A percentile compares a stretch with the other conserved stretches of the same genome.
phyloP scores from a whole-genome alignment of 2,329 filamentous ascomycete genomes.

The Sporothrix brasiliensis region DNA sequence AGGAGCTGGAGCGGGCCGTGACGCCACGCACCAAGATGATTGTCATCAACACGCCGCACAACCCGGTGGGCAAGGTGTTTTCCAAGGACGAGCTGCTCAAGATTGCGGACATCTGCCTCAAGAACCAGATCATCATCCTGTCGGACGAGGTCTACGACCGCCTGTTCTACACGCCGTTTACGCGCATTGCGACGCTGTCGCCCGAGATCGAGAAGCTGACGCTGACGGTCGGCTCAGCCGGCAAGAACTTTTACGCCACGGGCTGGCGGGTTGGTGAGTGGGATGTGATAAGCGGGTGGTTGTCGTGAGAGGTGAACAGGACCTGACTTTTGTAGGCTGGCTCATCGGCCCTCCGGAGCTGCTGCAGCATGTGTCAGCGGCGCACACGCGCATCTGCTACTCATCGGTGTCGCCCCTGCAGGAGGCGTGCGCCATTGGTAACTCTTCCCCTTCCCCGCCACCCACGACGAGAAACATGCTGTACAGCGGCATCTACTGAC shows the following conservation, averaged over 20 bases:
- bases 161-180: constrained; percentile 94
- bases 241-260: constrained; percentile 98
- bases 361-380: constrained; percentile 87
- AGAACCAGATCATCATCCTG: constrained; percentile 91
- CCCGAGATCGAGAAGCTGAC: constrained; percentile 87
- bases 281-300: background rate
- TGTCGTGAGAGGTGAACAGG: background rate
- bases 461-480: too few relatives aligned
- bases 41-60: constrained; percentile 83
- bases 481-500: too few relatives aligned
- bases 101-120: constrained; percentile 86
- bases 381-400: constrained; percentile 96
- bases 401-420: constrained; percentile 90
- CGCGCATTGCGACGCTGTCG: constrained; percentile 84
- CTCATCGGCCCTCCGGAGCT: constrained; percentile 86
- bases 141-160: constrained; percentile 94
- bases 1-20: constrained; percentile 77
- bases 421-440: constrained; percentile 84
- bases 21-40: constrained; percentile 94
- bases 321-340: constrained; percentile 61
- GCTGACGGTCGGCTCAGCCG: constrained; percentile 90
- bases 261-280: constrained; percentile 80
- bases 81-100: constrained; percentile 78
- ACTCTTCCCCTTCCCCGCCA: constrained; percentile 31
- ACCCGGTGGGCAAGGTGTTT: constrained; percentile 96